Base-by-base conservation (phyloP, 768 basidiomycete genomes). In the Amanita exitialis region DNA sequence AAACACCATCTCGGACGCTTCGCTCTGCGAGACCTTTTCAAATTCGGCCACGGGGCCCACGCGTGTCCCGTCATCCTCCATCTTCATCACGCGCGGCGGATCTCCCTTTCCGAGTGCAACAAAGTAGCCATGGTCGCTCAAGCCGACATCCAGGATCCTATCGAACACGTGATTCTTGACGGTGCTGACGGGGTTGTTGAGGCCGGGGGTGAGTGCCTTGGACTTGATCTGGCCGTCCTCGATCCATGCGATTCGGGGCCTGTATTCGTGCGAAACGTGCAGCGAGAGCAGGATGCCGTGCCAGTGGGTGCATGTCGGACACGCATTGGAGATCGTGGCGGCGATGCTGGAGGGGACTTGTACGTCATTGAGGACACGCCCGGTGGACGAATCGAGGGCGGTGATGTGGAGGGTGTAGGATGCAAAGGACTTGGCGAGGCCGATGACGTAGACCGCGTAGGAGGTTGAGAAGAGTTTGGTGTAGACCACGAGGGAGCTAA, bases 391-490 rank as follows among this genome's bases (percentile, higher is more conserved):
- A 44, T 79, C 72, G 6, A 94, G 66, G 1, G 81, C 70, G 18
- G 80, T 77, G 55, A 87, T 70, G 51, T 86, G 81, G 1, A 95
- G 66, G 12, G 82, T 83, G 58, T 82, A 80, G 0, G 82, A 70
- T 1, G 71, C 59, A 53, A 72, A 62, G 0, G 74, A 74, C 53
- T 75, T 76, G 5, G 75, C 66, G 25, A 79, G 61, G 2, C 80
- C 82, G 20, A 85, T 59, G 6, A 71, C 68, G 56, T 79, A 92
- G 32, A 92, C 58, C 0, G 80, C 69, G 2, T 68, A 63, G 1
- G 69, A 62, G 1, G 82, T 80, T 0, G 74, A 55, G 6, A 80
- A 62, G 8, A 95, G 62, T 52, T 80, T 76, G 4, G 83, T 77
- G 62, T 83, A 80, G 25, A 86, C 67, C 5, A 82, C 71, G 5